Evolutionary conservation across 106 monocot genomes (phyloP).

Genomic region (Amphibolis antarctica): DNA sequence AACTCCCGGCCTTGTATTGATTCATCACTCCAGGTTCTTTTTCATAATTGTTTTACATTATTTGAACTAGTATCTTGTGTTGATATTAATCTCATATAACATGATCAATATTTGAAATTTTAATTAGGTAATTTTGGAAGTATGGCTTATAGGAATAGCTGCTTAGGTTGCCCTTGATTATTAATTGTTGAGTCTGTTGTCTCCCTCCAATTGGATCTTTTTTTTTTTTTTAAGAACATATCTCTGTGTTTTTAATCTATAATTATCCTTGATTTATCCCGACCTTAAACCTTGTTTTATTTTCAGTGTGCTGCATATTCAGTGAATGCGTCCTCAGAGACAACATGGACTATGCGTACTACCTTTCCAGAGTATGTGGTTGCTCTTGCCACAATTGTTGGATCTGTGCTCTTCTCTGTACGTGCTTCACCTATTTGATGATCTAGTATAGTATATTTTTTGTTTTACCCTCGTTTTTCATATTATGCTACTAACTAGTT

Average conservation of each 20-base stretch:
- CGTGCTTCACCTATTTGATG: constrained; percentile 9
- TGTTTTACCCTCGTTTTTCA: background rate
- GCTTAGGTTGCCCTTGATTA: no score
- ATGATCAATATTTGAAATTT: background rate
- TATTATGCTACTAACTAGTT: no score
- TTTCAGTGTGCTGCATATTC: constrained; percentile 53
- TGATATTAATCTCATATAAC: no score
- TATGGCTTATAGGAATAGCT: background rate
- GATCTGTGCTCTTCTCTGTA: constrained; percentile 82
- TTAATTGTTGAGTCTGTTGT: no score
- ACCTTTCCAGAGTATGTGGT: constrained; percentile 89
- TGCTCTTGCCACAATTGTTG: constrained; percentile 84
- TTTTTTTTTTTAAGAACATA: background rate
- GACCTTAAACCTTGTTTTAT: background rate
- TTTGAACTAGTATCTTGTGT: background rate
- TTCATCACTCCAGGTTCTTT: constrained; percentile 27
- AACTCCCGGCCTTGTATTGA: constrained; percentile 51
- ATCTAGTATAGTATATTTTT: background rate
- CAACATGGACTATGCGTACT: constrained; percentile 78
- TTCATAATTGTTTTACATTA: no score
- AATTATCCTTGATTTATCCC: background rate
- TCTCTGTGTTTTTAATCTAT: background rate
- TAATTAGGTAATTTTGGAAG: background rate
- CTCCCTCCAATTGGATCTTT: background rate
- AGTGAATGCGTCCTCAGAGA: constrained; percentile 57